Base-by-base conservation (phyloP, 495 filamentous ascomycete species). In the Platismatia glauca region DNA sequence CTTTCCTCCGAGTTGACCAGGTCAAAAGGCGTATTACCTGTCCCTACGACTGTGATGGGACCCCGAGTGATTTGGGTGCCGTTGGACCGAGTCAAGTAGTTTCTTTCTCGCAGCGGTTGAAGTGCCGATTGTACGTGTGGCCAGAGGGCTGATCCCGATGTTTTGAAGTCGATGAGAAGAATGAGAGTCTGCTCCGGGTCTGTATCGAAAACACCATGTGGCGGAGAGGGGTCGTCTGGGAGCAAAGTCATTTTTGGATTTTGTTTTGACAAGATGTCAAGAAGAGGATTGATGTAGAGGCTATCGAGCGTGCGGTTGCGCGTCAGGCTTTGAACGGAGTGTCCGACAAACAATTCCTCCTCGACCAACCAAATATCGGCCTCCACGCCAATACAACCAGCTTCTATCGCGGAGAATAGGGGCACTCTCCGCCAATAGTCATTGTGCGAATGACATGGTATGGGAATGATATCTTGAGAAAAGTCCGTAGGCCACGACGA, bases 361-460 rank as follows among this genome's bases (percentile, higher is more conserved):
- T 87, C 81, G 62, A 85, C 84, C 24, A 90, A 80, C 90, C 90
- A 97, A 27, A 97, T 85, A 72, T 97, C 92, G 3, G 90, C 90
- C 75, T 97, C 92, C 24, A 90, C 84, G 4, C 82, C 80, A 27
- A 82, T 81, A 65, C 83, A 86, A 27, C 92, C 89, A 46, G 81
- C 84, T 65, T 81, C 81, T 12, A 90, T 71, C 4, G 86, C 86
- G 5, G 82, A 84, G 70, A 77, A 87, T 0, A 89, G 75, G 0
- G 92, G 92, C 5, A 90, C 81, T 15, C 78, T 80, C 8, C 90
- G 86, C 79, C 79, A 95, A 74, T 95, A 95, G 75, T 96, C 91
- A 70, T 96, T 96, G 73, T 96, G 91, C 0, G 89, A 93, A 72
- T 89, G 86, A 64, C 86, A 90, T 7, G 76, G 79, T 50, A 88